These are phyloP conservation scores for Ogataea thermomethanolica DNA, from an alignment of 805 yeast species.

Conservation along the genomic window DNA sequence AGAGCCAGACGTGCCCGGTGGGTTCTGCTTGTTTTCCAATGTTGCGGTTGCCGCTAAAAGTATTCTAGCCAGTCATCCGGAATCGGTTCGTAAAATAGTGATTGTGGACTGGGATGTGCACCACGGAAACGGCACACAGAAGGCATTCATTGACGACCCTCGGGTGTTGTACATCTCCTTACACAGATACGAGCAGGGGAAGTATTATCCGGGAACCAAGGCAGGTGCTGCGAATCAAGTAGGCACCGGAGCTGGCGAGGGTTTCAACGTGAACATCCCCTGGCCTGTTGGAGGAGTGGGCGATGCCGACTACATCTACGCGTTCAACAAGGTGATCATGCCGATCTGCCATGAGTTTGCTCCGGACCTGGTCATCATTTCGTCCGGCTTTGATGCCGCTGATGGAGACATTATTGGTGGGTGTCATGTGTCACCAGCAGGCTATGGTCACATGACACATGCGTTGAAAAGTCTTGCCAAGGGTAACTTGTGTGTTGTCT, in stretches of 20 bases:
- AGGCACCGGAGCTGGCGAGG: conserved; percentile 86
- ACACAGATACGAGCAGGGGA: conserved; percentile 89
- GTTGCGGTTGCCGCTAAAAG: conserved; percentile 96
- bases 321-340: conserved; percentile 79
- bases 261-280: conserved; percentile 85
- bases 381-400: conserved; percentile 98
- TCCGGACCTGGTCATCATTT: conserved; percentile 89
- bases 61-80: conserved; percentile 79
- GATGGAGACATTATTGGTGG: conserved; percentile 97
- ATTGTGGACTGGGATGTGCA: conserved; percentile 98
- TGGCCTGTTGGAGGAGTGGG: conserved; percentile 92
- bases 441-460: conserved; percentile 96
- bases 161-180: conserved; percentile 86
- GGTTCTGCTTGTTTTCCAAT: conserved; percentile 92
- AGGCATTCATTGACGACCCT: conserved; percentile 84
- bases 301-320: conserved; percentile 93
- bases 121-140: conserved; percentile 98
- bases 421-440: conserved; percentile 92
- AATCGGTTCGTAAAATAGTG: conserved; percentile 76
- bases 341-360: conserved; percentile 86
- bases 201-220: conserved; percentile 89
- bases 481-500: conserved; percentile 83
- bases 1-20: conserved; percentile 96
- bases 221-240: conserved; percentile 78
- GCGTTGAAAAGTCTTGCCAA: conserved; percentile 80